Base-by-base conservation (phyloP, 2,329 filamentous ascomycete species). In the Hymenoscyphus scutula region DNA sequence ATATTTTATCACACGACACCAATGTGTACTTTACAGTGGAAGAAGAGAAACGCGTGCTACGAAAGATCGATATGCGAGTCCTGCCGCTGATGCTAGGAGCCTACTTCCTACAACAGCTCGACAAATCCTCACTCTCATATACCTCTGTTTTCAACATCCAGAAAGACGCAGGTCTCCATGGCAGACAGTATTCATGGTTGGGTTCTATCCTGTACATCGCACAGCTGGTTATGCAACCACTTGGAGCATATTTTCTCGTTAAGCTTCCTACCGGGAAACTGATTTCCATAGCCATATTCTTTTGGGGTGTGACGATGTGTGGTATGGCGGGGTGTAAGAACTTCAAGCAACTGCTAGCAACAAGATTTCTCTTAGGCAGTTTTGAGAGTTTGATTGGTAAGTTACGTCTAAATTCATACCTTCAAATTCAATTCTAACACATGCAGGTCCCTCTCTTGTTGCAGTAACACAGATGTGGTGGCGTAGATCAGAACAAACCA, bases 401-500 rank as follows among this genome's bases (percentile, higher is more conserved):
- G 62, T 54, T 29, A 27, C 10, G 15, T 37, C 37, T 10, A 37
- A 34, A 34, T 3, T 25, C 4, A 6, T 25, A 34, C 13, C 19
- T n/a, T 3, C 27, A 7, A 17, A 1, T 23, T 27, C 32, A 32
- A 29, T 3, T 17, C 51, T 56, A 32, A 56, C 3, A 45, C 5
- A 23, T 17, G 1, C 37, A 68, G 74, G 78, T 11, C 83, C 83
- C 0, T 79, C 79, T 32, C 85, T 84, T 65, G 77, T 84, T 17
- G 81, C 82, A 29, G 82, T 85, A 37, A 84, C 83, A 0, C 80
- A 83, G 60, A 85, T 85, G 81, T 87, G 84, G 84, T 88, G 82
- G 77, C 78, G 82, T 48, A 78, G 84, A 57, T 77, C 79, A 62
- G 84, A 87, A 67, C 84, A 87, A 71, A 84, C 84, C 0, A 71